A percentile compares a stretch with the other conserved stretches of the same genome.
Conservation (phyloP, 1,284 basidiomycete genomes). For the Irpex sp. region DNA sequence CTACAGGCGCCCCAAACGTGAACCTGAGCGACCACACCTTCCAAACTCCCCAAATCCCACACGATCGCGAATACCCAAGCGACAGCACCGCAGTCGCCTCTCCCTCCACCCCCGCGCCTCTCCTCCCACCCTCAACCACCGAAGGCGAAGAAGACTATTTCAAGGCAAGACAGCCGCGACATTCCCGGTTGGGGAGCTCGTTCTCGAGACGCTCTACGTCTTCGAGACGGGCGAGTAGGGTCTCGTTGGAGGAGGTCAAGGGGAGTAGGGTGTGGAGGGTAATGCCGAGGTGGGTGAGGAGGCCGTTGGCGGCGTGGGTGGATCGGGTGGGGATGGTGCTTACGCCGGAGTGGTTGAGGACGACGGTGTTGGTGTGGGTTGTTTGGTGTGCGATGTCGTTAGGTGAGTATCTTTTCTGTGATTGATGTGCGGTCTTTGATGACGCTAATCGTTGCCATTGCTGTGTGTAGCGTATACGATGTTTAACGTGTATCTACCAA, state of each 20-base stretch:
- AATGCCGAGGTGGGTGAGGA: constrained; percentile 42
- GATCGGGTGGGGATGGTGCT: constrained; percentile 77
- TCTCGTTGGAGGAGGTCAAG: constrained; percentile 38
- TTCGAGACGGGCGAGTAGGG: constrained; percentile 11
- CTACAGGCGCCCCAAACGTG: constrained; percentile 37
- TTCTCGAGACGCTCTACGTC: background rate
- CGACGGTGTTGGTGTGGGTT: constrained; percentile 82
- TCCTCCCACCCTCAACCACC: background rate
- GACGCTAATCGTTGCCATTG: background rate
- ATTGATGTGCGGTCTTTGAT: too few species aligned
- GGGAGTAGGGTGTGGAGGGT: constrained; percentile 34
- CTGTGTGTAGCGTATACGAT: constrained; percentile 74
- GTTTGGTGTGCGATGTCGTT: constrained; percentile 82
- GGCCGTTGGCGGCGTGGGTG: constrained; percentile 63
- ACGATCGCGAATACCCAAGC: background rate
- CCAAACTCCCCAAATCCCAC: constrained; percentile 22
- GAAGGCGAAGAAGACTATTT: background rate
- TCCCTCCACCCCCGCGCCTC: background rate
- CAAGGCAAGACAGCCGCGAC: background rate
- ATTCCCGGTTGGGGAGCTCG: background rate
- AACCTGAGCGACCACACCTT: constrained; percentile 33
- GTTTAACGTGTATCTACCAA: constrained; percentile 96
- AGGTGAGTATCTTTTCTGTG: constrained; percentile 52
- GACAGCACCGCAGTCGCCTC: background rate
- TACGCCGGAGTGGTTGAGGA: constrained; percentile 77